Percentiles rank a stretch among this genome's conserved stretches.
Conservation (phyloP, 2,329 filamentous ascomycete genomes). For the Immersiporthe knoxdaviesiana region DNA sequence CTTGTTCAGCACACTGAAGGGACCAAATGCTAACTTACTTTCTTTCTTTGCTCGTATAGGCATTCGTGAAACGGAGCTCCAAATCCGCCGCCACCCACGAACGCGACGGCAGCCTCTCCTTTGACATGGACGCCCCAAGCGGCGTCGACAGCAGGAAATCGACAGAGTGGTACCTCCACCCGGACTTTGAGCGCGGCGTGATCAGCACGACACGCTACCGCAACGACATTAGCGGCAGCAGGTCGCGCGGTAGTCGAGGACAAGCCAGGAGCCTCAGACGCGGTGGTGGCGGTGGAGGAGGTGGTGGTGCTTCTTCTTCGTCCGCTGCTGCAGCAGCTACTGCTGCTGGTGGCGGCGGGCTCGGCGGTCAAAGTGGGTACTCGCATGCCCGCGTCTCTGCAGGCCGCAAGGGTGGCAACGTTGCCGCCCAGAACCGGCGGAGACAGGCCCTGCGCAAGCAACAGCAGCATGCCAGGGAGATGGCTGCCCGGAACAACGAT, state of each 20-base stretch:
- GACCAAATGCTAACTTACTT: not conserved
- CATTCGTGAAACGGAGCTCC: conserved; percentile 34
- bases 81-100: conserved; percentile 19
- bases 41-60: conserved; percentile 34
- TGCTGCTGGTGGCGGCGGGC: not conserved
- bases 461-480: conserved; percentile 14
- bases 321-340: too few relatives aligned
- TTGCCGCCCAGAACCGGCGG: conserved; percentile 34
- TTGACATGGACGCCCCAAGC: conserved; percentile 12
- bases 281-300: too few relatives aligned
- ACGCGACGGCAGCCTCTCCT: conserved; percentile 23
- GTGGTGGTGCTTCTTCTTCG: not conserved
- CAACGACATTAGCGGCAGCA: conserved; percentile 46
- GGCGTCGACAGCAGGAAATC: conserved; percentile 61
- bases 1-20: too few relatives aligned
- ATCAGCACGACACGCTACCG: conserved; percentile 84
- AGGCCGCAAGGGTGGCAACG: conserved; percentile 36
- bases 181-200: conserved; percentile 71
- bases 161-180: conserved; percentile 76
- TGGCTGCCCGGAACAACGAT: not conserved
- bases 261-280: conserved; percentile 26
- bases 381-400: conserved; percentile 34
- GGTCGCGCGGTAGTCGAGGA: not conserved
- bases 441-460: conserved; percentile 18
- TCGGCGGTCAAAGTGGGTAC: conserved; percentile 15